Evolutionary conservation across 805 yeast species (phyloP).

Genomic region (Candida ipomoeae): DNA sequence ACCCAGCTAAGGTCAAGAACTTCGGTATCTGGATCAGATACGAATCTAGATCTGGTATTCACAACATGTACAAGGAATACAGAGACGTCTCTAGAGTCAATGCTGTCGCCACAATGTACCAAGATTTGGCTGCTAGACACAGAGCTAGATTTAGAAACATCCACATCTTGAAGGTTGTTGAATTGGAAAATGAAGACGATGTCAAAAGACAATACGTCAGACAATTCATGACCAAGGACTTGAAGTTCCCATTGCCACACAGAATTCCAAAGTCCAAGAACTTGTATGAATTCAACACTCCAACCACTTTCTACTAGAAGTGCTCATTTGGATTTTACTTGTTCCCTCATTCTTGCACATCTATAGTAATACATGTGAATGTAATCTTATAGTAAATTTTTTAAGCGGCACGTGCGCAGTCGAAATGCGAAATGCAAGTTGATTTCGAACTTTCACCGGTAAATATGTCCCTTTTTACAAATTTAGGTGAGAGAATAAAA

Average conservation of each 20-base stretch:
- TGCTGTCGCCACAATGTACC: conserved; percentile 98
- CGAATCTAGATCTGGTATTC: conserved; percentile 99
- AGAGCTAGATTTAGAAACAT: conserved; percentile 99
- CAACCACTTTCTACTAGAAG: conserved; percentile 92
- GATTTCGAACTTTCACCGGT: background rate
- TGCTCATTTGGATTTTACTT: conserved; percentile 4
- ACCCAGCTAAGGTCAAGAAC: conserved; percentile 99
- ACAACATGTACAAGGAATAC: conserved; percentile 99
- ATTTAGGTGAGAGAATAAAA: conserved; percentile 75
- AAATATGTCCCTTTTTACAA: conserved; percentile 19
- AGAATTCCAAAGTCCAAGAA: conserved; percentile 89
- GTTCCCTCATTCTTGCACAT: conserved; percentile 11
- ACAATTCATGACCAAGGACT: conserved; percentile 92
- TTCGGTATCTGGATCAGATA: conserved; percentile 99
- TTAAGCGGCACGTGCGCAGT: background rate
- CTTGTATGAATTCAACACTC: conserved; percentile 88
- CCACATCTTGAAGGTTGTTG: conserved; percentile 99
- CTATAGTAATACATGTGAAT: conserved; percentile 18
- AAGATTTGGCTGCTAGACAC: conserved; percentile 99
- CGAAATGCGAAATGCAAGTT: background rate
- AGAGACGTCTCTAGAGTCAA: conserved; percentile 99
- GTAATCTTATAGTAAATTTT: conserved; percentile 9
- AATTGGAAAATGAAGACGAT: conserved; percentile 94
- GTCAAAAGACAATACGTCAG: conserved; percentile 99
- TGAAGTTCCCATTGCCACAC: conserved; percentile 99